Percentiles rank a stretch among this genome's conserved stretches.
These are phyloP conservation scores for Fistulifera solaris DNA, from an alignment of 108 stramenopile genomes.

Conservation along the genomic window DNA sequence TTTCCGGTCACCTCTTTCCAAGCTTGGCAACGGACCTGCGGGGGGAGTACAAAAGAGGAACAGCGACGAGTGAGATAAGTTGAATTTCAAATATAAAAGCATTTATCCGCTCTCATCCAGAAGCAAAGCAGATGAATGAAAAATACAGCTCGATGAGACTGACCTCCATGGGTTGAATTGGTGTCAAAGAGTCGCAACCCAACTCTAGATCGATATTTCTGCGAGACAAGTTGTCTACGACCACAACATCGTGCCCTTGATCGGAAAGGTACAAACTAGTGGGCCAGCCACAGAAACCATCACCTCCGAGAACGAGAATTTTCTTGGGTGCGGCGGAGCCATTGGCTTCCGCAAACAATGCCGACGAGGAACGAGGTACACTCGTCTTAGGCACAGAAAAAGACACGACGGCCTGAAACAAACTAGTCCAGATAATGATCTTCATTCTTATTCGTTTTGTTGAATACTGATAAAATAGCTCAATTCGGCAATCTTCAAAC, in stretches of 20 bases:
- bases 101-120: no score
- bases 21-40: conserved; percentile 69
- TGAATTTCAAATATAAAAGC: conserved; percentile 2
- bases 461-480: no score
- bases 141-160: conserved; percentile 12
- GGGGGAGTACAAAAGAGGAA: neutral
- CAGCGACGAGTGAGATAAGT: neutral
- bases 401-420: no score
- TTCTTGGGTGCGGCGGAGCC: conserved; percentile 57
- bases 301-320: conserved; percentile 86
- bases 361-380: no score
- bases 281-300: conserved; percentile 99
- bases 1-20: conserved; percentile 95
- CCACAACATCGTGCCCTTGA: conserved; percentile 84
- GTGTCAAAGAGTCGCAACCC: conserved; percentile 93
- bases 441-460: no score
- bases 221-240: conserved; percentile 91
- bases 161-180: conserved; percentile 77
- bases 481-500: no score
- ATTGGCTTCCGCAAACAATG: no score
- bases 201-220: conserved; percentile 91
- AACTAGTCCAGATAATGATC: no score
- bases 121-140: no score
- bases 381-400: no score
- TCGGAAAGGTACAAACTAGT: conserved; percentile 87